Percentiles rank a stretch among this genome's conserved stretches.
These are phyloP conservation scores for Starmera dryadoides DNA, from an alignment of 805 yeast genomes.

Conservation along the genomic window DNA sequence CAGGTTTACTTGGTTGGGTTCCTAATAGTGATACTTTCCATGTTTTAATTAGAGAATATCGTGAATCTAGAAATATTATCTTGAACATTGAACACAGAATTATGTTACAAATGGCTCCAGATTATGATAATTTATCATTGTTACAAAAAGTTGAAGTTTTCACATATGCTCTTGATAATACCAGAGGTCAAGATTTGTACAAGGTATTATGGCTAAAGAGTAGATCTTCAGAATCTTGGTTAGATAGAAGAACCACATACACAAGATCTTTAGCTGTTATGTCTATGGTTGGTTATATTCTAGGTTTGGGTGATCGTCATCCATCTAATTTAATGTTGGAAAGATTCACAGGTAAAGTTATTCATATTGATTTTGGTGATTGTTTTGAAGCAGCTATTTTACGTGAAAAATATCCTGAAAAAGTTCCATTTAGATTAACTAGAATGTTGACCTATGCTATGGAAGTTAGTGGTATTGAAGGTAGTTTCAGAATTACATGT, in stretches of 20 bases:
- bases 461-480: constrained; percentile 99
- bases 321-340: constrained; percentile 96
- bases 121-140: constrained; percentile 82
- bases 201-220: constrained; percentile 95
- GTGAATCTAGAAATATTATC: constrained; percentile 85
- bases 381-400: constrained; percentile 97
- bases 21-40: constrained; percentile 97
- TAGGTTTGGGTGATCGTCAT: constrained; percentile 96
- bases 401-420: constrained; percentile 95
- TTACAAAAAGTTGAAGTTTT: constrained; percentile 94
- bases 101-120: constrained; percentile 96
- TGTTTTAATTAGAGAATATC: constrained; percentile 81
- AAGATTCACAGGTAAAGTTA: constrained; percentile 87
- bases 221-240: constrained; percentile 94
- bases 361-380: constrained; percentile 98
- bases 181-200: constrained; percentile 93
- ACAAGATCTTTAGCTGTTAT: constrained; percentile 94
- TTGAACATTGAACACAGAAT: constrained; percentile 91
- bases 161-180: constrained; percentile 90
- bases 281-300: constrained; percentile 98
- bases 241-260: constrained; percentile 93
- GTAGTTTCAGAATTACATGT: constrained; percentile 92
- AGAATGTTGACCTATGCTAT: constrained; percentile 96
- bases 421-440: constrained; percentile 94
- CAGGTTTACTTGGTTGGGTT: constrained; percentile 97